Evolutionary conservation across 1,284 basidiomycete species (phyloP).

Genomic region (Leccinum ponderosum): DNA sequence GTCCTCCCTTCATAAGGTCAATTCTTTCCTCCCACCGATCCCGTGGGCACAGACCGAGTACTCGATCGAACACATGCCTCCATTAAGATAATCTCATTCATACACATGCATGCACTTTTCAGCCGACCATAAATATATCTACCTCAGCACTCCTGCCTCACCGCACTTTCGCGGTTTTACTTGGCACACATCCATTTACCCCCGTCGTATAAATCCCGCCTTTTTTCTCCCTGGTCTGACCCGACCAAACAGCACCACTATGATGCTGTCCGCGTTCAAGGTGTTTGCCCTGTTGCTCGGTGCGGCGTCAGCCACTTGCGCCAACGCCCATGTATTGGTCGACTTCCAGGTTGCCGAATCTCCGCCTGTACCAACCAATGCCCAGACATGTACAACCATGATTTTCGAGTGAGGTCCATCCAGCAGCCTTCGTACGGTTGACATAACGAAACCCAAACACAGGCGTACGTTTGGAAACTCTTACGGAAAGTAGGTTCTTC

Average conservation of each 20-base stretch:
- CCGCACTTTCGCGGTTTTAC: not conserved
- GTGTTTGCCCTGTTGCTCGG: conserved; percentile 17
- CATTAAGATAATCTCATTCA: not conserved
- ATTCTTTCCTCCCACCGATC: not conserved
- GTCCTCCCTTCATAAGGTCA: not conserved
- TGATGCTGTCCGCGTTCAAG: conserved; percentile 16
- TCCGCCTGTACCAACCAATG: conserved; percentile 54
- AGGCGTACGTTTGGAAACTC: conserved; percentile 75
- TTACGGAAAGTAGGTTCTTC: conserved; percentile 54
- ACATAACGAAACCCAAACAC: conserved; percentile 4
- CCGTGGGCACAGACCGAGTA: not conserved
- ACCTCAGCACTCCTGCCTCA: not conserved
- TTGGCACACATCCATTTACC: not conserved
- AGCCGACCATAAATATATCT: not conserved
- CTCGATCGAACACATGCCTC: not conserved
- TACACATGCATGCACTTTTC: not conserved
- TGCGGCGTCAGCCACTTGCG: conserved; percentile 9
- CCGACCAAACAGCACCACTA: not conserved
- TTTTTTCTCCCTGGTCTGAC: not conserved
- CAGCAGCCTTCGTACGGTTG: not conserved
- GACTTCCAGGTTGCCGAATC: conserved; percentile 77
- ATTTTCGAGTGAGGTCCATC: conserved; percentile 56
- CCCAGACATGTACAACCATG: conserved; percentile 61
- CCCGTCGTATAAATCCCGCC: conserved; percentile 3
- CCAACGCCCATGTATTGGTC: conserved; percentile 48